Base-by-base conservation (phyloP, 805 yeast species). In the Nakazawaea populi region DNA sequence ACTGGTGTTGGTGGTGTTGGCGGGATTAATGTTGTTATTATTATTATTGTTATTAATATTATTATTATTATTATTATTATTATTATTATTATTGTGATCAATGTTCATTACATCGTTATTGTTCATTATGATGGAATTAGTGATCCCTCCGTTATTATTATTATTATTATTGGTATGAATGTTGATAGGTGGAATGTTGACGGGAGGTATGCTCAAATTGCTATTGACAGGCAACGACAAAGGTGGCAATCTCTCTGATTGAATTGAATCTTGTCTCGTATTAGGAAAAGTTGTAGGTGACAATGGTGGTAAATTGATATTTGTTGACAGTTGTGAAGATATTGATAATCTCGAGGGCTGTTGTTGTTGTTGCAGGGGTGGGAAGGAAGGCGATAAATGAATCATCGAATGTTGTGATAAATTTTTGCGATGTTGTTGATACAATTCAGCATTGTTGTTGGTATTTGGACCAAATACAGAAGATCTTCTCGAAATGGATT, bases 401-500 rank as follows among this genome's bases (percentile, higher is more conserved):
- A 49, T 12, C 31, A 32, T 48, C 12, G 52, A 49, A 28, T 50
- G 52, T 14, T 28, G 46, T 27, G 52, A 44, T 18, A 49, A 32
- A 35, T 49, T 50, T 35, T 46, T 50, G 12, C 48, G 46, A 35
- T 49, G 48, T 28, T 35, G 42, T 14, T 42, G 42, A 35, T 40
- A 38, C 18, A 40, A n/a, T 10, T 44, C 44, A 14, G 39, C 18
- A 29, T 32, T 41, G 11, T 18, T 29, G 11, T 29, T 24, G 11
- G 10, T 29, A 12, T 27, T 24, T 31, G 40, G n/a, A 10, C 37
- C 48, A 30, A 48, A 44, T 6, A 59, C 46, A 2, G 67, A 63
- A 1, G 68, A 63, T 24, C 68, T 51, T 31, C 68, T 55, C 6
- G 67, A 62, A 8, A 52, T 28, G 36, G 37, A 48, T 18, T 55